Evolutionary conservation across 305 asterid genomes (phyloP), one percentile per base, ranked within the genome.

Genomic region (Petunia hybrid): DNA sequence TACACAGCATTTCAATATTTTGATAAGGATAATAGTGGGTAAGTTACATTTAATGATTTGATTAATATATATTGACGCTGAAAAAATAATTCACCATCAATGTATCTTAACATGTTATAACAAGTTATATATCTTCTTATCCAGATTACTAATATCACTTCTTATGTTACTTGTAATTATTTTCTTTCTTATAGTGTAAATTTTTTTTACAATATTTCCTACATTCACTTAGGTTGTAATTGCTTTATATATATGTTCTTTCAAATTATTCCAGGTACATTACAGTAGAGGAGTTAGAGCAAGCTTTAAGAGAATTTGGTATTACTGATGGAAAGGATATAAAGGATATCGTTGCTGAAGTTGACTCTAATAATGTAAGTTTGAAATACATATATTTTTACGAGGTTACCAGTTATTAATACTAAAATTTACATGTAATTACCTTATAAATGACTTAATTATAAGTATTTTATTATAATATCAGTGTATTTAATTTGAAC

Each of bases 21-120:
- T 75, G 99, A 95, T 80, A 95, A 95, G 84, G 99, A 95, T 84
- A 91, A 92, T 41, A 95, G 99, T 92, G 98, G 99, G 97, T 94
- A 87, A 80, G 2, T 57, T 16, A 22, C 42, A 38, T 5, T 3
- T 14, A 12, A 6, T 48, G 2, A 39, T 64, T 64, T 64, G 39
- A 38, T 1, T 38, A 36, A 64, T 4, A 38, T 1, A 51, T 51
- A 51, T 14, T 10, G 57, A 10, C 57, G n/a, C n/a, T 53, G 12
- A 8, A 53, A 53, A n/a, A 53, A 53, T 53, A 1, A 53, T 13
- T 53, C 12, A 53, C 57, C 57, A 5, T 48, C 55, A 48, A 8
- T 48, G 1, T 48, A 8, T 48, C 31, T 48, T 48, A 48, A 48
- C 2, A 6, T 48, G 55, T 48, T 48, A 5, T 12, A 48, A 3